Percentiles rank a stretch among this genome's conserved stretches.
These are phyloP conservation scores for Sungouiella blattae DNA, from an alignment of 805 yeast genomes.

Conservation along the genomic window DNA sequence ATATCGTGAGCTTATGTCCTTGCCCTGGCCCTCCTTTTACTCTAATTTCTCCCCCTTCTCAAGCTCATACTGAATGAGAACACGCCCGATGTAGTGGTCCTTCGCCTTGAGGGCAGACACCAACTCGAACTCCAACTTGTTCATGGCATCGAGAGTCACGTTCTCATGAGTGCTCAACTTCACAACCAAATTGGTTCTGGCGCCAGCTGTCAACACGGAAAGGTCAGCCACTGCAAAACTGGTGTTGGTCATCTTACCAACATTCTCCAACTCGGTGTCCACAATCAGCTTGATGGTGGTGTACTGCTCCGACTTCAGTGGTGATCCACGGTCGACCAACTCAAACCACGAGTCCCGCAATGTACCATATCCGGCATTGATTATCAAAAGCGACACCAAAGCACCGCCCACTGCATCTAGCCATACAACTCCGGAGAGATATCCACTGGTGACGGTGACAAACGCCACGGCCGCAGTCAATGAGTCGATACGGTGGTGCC, in stretches of 20 bases:
- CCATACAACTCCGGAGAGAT: slow-evolving; percentile 73
- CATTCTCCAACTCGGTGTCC: slow-evolving; percentile 23
- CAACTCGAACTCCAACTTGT: slow-evolving; percentile 12
- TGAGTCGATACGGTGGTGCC: slow-evolving; percentile 97
- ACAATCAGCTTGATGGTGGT: slow-evolving; percentile 37
- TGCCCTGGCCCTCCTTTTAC: no score
- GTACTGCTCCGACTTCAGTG: slow-evolving; percentile 49
- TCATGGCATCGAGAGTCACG: slow-evolving; percentile 12
- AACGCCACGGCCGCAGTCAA: slow-evolving; percentile 89
- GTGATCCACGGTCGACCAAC: slow-evolving; percentile 69
- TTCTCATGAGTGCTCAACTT: slow-evolving; percentile 24
- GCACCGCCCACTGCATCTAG: slow-evolving; percentile 92
- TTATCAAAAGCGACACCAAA: slow-evolving; percentile 74
- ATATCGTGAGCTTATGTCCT: no score
- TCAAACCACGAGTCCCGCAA: slow-evolving; percentile 68
- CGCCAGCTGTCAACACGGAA: slow-evolving; percentile 55
- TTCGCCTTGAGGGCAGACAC: slow-evolving; percentile 9
- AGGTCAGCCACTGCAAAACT: slow-evolving; percentile 38
- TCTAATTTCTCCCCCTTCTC: no score
- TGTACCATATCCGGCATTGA: slow-evolving; percentile 81
- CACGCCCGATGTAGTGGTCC: slow-evolving; percentile 14
- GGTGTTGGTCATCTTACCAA: slow-evolving; percentile 18
- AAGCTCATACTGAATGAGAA: slow-evolving; percentile 12
- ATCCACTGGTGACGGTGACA: slow-evolving; percentile 81
- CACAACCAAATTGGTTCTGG: slow-evolving; percentile 44